Evolutionary conservation across 2,329 filamentous ascomycete genomes (phyloP).

Genomic region (Paracoccidioides lutzii): DNA sequence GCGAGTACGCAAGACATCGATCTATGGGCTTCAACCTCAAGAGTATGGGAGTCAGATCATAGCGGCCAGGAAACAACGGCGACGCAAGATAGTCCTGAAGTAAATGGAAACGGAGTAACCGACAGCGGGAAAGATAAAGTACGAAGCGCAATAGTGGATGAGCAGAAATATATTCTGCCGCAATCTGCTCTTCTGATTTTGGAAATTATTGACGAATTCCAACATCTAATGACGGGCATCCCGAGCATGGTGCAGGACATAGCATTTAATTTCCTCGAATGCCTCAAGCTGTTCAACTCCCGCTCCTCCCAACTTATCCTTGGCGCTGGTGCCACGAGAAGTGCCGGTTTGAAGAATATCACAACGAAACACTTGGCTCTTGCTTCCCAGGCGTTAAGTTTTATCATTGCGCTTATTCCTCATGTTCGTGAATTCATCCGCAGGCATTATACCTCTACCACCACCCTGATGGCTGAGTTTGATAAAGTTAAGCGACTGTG

Average conservation of each 20-base stretch:
- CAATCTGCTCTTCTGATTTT: conserved; percentile 72
- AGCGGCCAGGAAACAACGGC: conserved; percentile 14
- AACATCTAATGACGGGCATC: conserved; percentile 70
- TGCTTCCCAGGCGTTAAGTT: conserved; percentile 76
- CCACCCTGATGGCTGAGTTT: conserved; percentile 62
- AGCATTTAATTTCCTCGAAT: conserved; percentile 64
- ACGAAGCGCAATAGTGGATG: conserved; percentile 64
- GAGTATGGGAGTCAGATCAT: conserved; percentile 37
- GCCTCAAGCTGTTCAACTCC: conserved; percentile 88
- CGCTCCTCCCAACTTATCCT: conserved; percentile 93
- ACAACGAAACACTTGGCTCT: conserved; percentile 90
- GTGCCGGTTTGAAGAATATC: conserved; percentile 87
- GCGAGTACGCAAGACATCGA: conserved; percentile 47
- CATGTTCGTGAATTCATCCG: conserved; percentile 86
- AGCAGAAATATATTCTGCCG: conserved; percentile 74
- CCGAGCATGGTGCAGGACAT: conserved; percentile 82
- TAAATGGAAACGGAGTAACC: conserved; percentile 20
- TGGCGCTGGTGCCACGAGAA: conserved; percentile 78
- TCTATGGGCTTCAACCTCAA: conserved; percentile 39
- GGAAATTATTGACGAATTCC: conserved; percentile 65
- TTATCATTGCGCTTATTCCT: conserved; percentile 74
- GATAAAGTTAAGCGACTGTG: conserved; percentile 73
- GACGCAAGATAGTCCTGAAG: conserved; percentile 25
- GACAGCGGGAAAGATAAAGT: conserved; percentile 46
- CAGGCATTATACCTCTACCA: conserved; percentile 47